A percentile compares a stretch with the other conserved stretches of the same genome.
Conservation (phyloP, 2,329 filamentous ascomycete species). For the Pyricularia sp. region DNA sequence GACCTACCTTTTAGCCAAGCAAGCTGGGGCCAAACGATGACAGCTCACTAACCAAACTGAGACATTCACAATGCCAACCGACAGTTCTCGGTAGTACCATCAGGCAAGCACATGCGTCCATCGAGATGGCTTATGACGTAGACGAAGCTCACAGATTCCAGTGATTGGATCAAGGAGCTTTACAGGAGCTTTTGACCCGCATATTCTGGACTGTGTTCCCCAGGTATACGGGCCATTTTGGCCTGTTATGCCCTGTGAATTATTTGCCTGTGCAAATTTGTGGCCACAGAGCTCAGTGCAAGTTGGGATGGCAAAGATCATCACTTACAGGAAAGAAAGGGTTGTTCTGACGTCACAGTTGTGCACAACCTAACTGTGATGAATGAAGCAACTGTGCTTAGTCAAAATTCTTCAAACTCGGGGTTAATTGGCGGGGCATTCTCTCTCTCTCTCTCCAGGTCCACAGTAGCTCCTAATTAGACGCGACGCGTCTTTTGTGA, state of each 20-base stretch:
- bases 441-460: no score
- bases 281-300: neutral
- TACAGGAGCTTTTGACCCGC: neutral
- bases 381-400: neutral
- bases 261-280: neutral
- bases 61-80: neutral
- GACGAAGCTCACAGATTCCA: neutral
- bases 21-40: neutral
- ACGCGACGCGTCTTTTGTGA: neutral
- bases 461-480: no score
- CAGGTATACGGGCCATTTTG: neutral
- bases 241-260: neutral
- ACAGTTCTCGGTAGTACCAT: neutral
- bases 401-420: neutral
- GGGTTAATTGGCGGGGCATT: neutral
- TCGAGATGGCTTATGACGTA: constrained; percentile 1
- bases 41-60: neutral
- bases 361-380: neutral
- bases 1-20: neutral
- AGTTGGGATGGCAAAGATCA: neutral
- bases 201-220: neutral
- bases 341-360: neutral
- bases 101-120: neutral
- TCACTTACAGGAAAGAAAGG: neutral
- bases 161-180: neutral